Conservation (phyloP, 139 green algal genomes). For the Chlamydomonas sphaeroides region DNA sequence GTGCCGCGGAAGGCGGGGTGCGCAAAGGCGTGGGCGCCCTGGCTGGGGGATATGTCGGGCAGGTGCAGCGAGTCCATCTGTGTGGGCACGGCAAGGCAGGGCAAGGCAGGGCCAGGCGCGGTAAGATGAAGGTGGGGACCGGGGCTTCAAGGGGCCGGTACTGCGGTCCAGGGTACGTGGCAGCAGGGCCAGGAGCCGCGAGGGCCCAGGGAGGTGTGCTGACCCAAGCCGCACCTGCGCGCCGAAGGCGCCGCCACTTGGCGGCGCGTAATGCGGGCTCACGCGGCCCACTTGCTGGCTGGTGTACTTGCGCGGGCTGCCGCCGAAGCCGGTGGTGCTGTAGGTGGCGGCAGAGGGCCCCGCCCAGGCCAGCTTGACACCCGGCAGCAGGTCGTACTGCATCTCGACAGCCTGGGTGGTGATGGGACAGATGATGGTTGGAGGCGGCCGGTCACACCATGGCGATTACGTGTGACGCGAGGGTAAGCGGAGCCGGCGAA, state of each 20-base stretch:
- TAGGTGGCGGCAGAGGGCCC: neutral
- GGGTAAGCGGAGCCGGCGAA: too few relatives aligned
- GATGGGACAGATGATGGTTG: too few relatives aligned
- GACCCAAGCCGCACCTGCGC: neutral
- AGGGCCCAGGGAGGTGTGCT: too few relatives aligned
- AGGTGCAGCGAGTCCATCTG: constrained; percentile 8
- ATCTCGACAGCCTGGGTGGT: constrained; percentile 5
- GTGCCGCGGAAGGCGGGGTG: neutral
- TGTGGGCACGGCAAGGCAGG: too few relatives aligned
- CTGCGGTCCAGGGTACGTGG: too few relatives aligned
- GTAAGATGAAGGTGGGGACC: too few relatives aligned
- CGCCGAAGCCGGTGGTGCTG: constrained; percentile 3
- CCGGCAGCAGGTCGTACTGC: constrained; percentile 34
- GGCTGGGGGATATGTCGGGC: constrained; percentile 9
- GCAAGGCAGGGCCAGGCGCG: too few relatives aligned
- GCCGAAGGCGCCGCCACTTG: neutral
- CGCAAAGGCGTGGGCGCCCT: neutral
- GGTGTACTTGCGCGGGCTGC: constrained; percentile 32
- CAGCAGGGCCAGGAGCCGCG: too few relatives aligned
- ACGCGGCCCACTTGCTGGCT: constrained; percentile 23
- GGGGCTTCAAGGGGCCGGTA: too few relatives aligned
- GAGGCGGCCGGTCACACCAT: too few relatives aligned
- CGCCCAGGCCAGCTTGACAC: constrained; percentile 21
- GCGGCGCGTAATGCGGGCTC: constrained; percentile 21
- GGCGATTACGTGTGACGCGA: too few relatives aligned